Percentiles rank a stretch among this genome's conserved stretches.
Conservation (phyloP, 2,329 filamentous ascomycete genomes). For the Cladosporium sp. region DNA sequence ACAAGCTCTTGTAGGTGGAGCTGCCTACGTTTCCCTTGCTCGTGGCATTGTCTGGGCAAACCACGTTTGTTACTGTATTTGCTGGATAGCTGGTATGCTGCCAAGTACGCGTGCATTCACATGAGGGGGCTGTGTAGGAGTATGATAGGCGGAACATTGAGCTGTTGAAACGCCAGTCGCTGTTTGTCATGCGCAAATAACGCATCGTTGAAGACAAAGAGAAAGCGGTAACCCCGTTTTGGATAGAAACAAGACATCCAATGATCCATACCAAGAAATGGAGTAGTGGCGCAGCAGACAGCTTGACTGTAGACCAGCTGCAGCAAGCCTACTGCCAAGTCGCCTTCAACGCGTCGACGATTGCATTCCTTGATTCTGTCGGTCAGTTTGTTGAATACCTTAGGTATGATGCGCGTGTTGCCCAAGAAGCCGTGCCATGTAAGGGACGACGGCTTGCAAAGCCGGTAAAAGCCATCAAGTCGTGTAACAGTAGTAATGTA, state of each 20-base stretch:
- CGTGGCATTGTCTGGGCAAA: slow-evolving; percentile 10
- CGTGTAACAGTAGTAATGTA: no score
- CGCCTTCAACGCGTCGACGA: neutral
- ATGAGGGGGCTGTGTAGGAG: neutral
- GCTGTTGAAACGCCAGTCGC: neutral
- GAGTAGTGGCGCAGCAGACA: neutral
- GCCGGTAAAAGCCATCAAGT: no score
- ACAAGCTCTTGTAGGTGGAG: slow-evolving; percentile 7
- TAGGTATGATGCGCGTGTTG: no score
- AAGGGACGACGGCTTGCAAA: no score
- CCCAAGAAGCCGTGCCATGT: no score
- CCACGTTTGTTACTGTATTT: slow-evolving; percentile 1
- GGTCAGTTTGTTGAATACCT: no score
- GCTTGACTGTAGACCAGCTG: neutral
- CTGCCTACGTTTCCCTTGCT: slow-evolving; percentile 7
- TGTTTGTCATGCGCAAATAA: neutral
- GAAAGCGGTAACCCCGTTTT: neutral
- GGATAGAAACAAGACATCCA: neutral
- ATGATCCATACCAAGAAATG: neutral
- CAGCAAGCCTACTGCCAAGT: neutral
- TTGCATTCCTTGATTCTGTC: no score
- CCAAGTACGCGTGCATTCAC: slow-evolving; percentile 9
- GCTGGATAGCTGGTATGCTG: slow-evolving; percentile 10
- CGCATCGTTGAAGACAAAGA: neutral
- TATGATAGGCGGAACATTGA: neutral